Evolutionary conservation across 2,329 filamentous ascomycete species (phyloP).

Genomic region (Ophiostoma himal-ulmi): DNA sequence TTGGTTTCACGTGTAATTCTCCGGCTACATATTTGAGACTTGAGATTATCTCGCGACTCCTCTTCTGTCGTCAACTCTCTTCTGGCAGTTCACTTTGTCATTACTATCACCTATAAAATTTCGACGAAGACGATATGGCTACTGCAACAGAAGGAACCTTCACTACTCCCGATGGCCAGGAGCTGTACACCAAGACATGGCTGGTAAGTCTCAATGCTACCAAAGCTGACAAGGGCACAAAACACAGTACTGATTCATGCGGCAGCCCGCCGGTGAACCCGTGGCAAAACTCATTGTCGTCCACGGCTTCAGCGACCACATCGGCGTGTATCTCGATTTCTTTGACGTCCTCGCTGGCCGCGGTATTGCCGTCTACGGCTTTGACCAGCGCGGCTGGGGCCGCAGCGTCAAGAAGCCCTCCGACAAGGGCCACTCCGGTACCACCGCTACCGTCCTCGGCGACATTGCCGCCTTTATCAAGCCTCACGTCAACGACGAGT

Average conservation of each 20-base stretch:
- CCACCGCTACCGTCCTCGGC: conserved; percentile 63
- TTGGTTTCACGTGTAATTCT: conserved; percentile 8
- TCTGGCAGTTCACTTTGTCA: not conserved
- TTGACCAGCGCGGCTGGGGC: conserved; percentile 90
- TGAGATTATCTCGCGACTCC: no score
- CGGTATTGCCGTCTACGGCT: conserved; percentile 69
- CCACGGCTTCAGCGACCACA: conserved; percentile 86
- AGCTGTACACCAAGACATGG: conserved; percentile 54
- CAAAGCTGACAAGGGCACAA: not conserved
- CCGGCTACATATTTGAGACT: not conserved
- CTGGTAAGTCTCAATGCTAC: conserved; percentile 38
- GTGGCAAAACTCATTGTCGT: conserved; percentile 73
- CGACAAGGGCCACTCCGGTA: conserved; percentile 66
- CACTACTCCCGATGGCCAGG: conserved; percentile 37
- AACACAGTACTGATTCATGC: not conserved
- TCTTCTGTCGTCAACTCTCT: not conserved
- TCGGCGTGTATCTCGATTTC: conserved; percentile 68
- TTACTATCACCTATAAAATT: not conserved
- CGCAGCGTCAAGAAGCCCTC: conserved; percentile 56
- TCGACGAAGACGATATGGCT: conserved; percentile 32
- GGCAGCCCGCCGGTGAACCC: conserved; percentile 49
- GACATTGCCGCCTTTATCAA: conserved; percentile 74
- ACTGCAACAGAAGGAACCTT: conserved; percentile 47
- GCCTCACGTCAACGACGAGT: conserved; percentile 40
- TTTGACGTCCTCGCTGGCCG: conserved; percentile 63